Conservation (phyloP, 805 yeast species). For the Metschnikowia bowlesiae region DNA sequence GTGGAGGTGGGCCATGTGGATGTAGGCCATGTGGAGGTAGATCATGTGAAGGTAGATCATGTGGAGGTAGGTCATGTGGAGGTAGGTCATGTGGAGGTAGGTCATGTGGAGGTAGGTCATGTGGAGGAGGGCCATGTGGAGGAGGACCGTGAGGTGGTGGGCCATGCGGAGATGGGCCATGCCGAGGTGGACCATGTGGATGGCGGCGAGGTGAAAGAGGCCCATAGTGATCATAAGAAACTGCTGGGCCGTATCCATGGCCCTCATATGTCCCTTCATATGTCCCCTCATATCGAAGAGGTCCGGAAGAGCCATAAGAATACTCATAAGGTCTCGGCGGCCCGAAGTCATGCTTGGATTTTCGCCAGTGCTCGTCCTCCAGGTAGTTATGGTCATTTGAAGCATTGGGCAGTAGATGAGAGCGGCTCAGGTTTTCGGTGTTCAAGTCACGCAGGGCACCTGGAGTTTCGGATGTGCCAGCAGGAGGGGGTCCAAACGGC, state of each 20-base stretch:
- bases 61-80: not conserved
- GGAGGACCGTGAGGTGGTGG: not conserved
- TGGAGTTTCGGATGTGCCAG: not conserved
- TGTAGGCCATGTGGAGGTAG: no score
- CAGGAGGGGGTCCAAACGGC: not conserved
- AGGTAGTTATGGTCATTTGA: not conserved
- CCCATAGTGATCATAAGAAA: not conserved
- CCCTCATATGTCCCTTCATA: not conserved
- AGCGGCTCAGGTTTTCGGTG: not conserved
- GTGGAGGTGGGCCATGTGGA: no score
- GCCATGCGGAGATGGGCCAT: not conserved
- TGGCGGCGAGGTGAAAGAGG: not conserved
- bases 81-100: not conserved
- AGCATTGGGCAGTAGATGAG: not conserved
- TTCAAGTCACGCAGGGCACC: not conserved
- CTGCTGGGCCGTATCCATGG: not conserved
- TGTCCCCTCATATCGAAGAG: not conserved
- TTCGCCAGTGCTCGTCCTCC: not conserved
- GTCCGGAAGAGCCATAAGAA: not conserved
- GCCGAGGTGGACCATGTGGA: not conserved
- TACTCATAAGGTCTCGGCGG: not conserved
- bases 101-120: not conserved
- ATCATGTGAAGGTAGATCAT: not conserved
- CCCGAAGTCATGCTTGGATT: not conserved
- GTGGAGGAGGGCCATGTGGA: not conserved